Base-by-base conservation (phyloP, 2,329 filamentous ascomycete species). In the Colletotrichum cordylinicola region DNA sequence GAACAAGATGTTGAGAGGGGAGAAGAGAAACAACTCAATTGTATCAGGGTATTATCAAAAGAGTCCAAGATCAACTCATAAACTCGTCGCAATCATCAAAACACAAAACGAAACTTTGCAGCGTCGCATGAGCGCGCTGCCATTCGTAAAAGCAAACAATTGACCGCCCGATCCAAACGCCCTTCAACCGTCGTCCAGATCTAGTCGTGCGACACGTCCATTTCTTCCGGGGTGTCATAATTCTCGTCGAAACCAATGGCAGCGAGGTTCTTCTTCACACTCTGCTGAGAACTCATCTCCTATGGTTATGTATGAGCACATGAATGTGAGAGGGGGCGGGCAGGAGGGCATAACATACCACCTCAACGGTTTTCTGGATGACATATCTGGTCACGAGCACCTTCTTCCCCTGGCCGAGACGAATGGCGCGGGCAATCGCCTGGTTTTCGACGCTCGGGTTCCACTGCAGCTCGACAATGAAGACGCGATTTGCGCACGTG, bases 391-490 rank as follows among this genome's bases (percentile, higher is more conserved):
- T 86, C 1, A 90, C 84, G 0, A 80, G 72, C 0, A 91, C 89
- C 12, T 84, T 69, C 7, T 84, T 77, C 2, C 80, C 78, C 73
- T 91, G 89, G 0, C 88, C 87, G 1, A 91, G 80, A 0, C 89
- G 85, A 4, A 89, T 80, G 0, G 87, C 88, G 13, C 89, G 82
- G 1, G 84, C 88, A 15, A 91, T 86, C 0, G 89, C 90, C 70
- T 91, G 89, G 15, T 85, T 85, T 73, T 91, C 90, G 0, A 89
- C 85, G 3, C 84, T 86, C 0, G 89, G 89, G 52, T 91, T 91
- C 89, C 89, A 91, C 31, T 91, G 90, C 0, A 88, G 85, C 66
- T 91, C 90, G 0, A 90, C 80, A 4, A 91, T 86, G 73, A 88
- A 88, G 0, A 91, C 85, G 0, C 86, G 83, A 58, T 86, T 88